These are phyloP conservation scores for Davidsoniella virescens DNA, from an alignment of 2,329 filamentous ascomycete genomes.

Conservation along the genomic window DNA sequence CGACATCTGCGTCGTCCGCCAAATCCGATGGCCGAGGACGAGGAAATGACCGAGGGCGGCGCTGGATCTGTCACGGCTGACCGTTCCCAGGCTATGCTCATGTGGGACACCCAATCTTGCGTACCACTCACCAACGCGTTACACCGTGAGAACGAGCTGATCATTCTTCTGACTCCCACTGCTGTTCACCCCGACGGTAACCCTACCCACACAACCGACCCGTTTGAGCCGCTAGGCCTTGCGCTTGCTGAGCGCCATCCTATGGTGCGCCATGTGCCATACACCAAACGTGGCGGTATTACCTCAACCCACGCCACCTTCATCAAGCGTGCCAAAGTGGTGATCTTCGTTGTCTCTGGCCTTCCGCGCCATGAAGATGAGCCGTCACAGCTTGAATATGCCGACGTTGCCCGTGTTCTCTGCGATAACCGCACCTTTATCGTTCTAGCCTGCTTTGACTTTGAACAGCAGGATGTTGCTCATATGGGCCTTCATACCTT, in stretches of 20 bases:
- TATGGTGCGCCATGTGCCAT: slow-evolving; percentile 55
- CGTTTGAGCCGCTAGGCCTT: slow-evolving; percentile 55
- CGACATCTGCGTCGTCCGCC: not conserved
- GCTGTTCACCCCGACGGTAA: slow-evolving; percentile 29
- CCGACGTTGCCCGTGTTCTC: slow-evolving; percentile 25
- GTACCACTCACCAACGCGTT: slow-evolving; percentile 32
- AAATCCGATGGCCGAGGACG: slow-evolving; percentile 9
- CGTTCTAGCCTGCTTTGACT: slow-evolving; percentile 34
- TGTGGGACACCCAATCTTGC: slow-evolving; percentile 29
- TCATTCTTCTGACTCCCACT: slow-evolving; percentile 46
- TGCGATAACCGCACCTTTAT: slow-evolving; percentile 34
- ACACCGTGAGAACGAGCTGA: slow-evolving; percentile 29
- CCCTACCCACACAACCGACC: slow-evolving; percentile 36
- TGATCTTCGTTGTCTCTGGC: slow-evolving; percentile 45
- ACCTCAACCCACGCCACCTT: slow-evolving; percentile 47
- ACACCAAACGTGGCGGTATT: slow-evolving; percentile 46
- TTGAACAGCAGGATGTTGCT: slow-evolving; percentile 24
- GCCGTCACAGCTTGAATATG: slow-evolving; percentile 34
- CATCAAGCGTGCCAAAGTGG: slow-evolving; percentile 39
- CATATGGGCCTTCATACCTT: slow-evolving; percentile 34
- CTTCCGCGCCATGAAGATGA: slow-evolving; percentile 28
- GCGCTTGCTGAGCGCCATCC: slow-evolving; percentile 43
- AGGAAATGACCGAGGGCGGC: slow-evolving; percentile 9
- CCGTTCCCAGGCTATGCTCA: slow-evolving; percentile 17
- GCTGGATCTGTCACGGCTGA: slow-evolving; percentile 12